Base-by-base conservation (phyloP, 23 red algal genomes). In the Agarophyton chilense region DNA sequence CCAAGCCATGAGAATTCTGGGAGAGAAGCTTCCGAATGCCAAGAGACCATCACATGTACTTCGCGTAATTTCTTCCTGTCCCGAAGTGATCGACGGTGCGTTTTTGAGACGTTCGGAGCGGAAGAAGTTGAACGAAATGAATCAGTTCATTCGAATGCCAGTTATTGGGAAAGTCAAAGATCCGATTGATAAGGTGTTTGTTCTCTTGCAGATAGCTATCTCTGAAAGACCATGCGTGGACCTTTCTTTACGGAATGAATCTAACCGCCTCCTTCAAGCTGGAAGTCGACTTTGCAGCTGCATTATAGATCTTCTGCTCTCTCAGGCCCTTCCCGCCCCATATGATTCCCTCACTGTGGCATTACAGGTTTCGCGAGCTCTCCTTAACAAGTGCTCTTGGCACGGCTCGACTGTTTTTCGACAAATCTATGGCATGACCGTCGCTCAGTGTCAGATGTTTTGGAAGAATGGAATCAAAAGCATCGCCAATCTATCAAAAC, bases 41-140 rank as follows among this genome's bases (percentile, higher is more conserved):
- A 63, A 60, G n/a, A 83, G 72, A 26, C 77, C 51, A 53, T 46
- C 44, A 17, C 49, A 85, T 55, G 73, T 85, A 26, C 68, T 93
- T 46, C 50, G 51, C 6, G 50, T 83, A 26, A 66, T 93, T 58
- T 41, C 76, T 9, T 61, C 63, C 10, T 46, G 47, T 33, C 40
- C 61, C 11, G 90, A 93, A 24, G 28, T 93, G 1, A 9, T 82
- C 8, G 79, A 78, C 12, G 66, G 54, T n/a, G 66, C 79, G 8
- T 84, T 74, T 52, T 18, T 88, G 25, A 56, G 90, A 55, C 64
- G 90, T 18, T 38, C 65, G 24, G 90, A 93, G 64, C 85, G 50
- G 77, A 84, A 79, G 29, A 67, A n/a, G 47, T 31, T 93, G 40
- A 93, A 93, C 50, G 79, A 82, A 58, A 18, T 73, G n/a, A 93